These are phyloP conservation scores for Populus pruinosa DNA, from an alignment of 345 rosid genomes.

Conservation along the genomic window DNA sequence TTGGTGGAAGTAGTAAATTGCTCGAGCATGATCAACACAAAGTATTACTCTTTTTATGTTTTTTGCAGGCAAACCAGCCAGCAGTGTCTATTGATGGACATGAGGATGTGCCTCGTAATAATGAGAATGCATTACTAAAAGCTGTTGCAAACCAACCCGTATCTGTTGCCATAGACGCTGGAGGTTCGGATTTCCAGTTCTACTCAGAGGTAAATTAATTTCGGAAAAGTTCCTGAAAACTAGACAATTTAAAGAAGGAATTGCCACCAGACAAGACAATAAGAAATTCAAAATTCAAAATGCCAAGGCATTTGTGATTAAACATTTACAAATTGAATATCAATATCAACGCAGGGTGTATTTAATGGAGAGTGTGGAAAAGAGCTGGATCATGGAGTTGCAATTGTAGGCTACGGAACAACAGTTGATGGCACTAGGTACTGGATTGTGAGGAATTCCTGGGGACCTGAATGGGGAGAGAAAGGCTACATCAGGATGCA, in stretches of 20 bases:
- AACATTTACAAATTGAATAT: background rate
- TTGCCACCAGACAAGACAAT: background rate
- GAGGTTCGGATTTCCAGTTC: conserved; percentile 66
- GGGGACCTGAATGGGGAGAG: conserved; percentile 77
- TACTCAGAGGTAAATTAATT: conserved; percentile 50
- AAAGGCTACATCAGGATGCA: conserved; percentile 57
- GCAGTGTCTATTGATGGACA: conserved; percentile 37
- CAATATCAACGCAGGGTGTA: conserved; percentile 46
- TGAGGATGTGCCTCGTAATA: conserved; percentile 37
- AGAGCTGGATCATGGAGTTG: conserved; percentile 53
- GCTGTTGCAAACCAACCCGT: conserved; percentile 56
- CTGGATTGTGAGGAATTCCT: conserved; percentile 68
- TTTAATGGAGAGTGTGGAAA: conserved; percentile 57
- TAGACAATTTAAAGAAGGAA: background rate
- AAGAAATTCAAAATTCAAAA: background rate
- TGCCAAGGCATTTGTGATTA: background rate
- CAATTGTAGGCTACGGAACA: conserved; percentile 60
- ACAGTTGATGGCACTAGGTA: conserved; percentile 49
- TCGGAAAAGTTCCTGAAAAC: background rate
- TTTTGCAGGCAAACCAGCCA: conserved; percentile 27
- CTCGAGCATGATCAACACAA: background rate
- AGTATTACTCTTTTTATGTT: background rate
- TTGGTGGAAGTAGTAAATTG: background rate
- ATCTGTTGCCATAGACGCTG: conserved; percentile 67
- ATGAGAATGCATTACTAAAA: conserved; percentile 41